Evolutionary conservation across 2,329 filamentous ascomycete species (phyloP), one percentile per base, ranked within the genome.

Genomic region (Amphichorda felina): DNA sequence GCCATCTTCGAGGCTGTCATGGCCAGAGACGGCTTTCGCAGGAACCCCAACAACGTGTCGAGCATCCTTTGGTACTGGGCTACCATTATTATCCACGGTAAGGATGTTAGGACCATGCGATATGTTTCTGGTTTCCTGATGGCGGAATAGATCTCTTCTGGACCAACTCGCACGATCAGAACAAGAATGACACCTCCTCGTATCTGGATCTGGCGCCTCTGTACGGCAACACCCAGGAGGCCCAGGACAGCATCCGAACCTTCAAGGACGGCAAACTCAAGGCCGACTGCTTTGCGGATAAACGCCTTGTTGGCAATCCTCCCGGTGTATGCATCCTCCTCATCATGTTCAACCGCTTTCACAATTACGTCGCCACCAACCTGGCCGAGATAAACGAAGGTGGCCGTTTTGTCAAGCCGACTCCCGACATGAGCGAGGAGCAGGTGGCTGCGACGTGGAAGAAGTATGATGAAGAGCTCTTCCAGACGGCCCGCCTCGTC

Each of bases 371-470:
- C 0, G 87, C 83, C 2, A 72, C 77, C 36, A 81, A 89, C 41
- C 63, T 95, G 14, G 82, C 82, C 0, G 61, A 70, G n/a, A 89
- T 95, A 56, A 94, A 95, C 48, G 88, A 95, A 47, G 74, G 75
- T 30, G 78, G 76, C 13, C 73, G 83, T 16, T 95, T 94, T 57
- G 72, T 68, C 1, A 78, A 75, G 40, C 84, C 85, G 0, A 49
- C 61, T 0, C 55, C 63, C 5, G 43, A 58, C 1, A 59, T 74
- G 0, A 47, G 60, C 0, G 64, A 64, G 2, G 72, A 79, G 29
- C 62, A 65, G 18, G 55, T 57, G 1, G 58, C 55, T 1, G 59
- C 57, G 0, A 69, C 67, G 0, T 81, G 75, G 75, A 72, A 68
- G 44, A 82, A 81, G 55, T 75, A 79, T 38, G 82, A 88, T 43